Base-by-base conservation (phyloP, 768 basidiomycete species). In the Pilatotrama ljubarskyi region DNA sequence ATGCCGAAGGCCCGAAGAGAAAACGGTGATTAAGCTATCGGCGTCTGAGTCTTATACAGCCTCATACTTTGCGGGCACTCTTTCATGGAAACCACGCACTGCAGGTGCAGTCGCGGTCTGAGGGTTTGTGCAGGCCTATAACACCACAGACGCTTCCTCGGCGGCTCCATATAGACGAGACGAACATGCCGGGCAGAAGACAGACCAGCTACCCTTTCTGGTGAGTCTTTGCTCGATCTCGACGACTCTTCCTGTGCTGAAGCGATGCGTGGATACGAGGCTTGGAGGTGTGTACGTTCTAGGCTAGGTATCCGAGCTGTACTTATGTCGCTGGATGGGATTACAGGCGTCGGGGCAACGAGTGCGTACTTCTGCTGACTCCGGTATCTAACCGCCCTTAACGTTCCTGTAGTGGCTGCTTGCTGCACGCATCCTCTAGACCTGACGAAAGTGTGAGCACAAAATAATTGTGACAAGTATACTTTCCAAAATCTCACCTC, bases 401-500 rank as follows among this genome's bases (percentile, higher is more conserved):
- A 10, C 20, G 7, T 17, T 29, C 46, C 61, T 17, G 5, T 22
- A 90, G 90, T 92, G 84, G 91, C 91, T 40, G 87, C 91, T 26
- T 84, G 80, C 54, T 87, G 83, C 69, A 93, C 91, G 0, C 91
- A 93, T 76, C 91, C 91, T 38, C 72, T 93, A 55, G 91, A 93
- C 73, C 77, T 93, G 53, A 88, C 90, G 32, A 95, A 93, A 85
- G 89, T 93, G 86, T 90, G 59, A 61, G 84, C 76, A 14, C 1
- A 2, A 14, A 20, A 15, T 2, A 2, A 9, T 15, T n/a, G 6
- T 17, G 3, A 14, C 24, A 42, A 13, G 8, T 37, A 26, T 2
- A 46, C 14, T 6, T 18, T 10, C 37, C 0, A 4, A 5, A 1
- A 18, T 26, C 14, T 51, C 47, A 54, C 53, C n/a, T 10, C 20